Evolutionary conservation across 2,329 filamentous ascomycete species (phyloP).

Genomic region (Fusarium tjaetaba): DNA sequence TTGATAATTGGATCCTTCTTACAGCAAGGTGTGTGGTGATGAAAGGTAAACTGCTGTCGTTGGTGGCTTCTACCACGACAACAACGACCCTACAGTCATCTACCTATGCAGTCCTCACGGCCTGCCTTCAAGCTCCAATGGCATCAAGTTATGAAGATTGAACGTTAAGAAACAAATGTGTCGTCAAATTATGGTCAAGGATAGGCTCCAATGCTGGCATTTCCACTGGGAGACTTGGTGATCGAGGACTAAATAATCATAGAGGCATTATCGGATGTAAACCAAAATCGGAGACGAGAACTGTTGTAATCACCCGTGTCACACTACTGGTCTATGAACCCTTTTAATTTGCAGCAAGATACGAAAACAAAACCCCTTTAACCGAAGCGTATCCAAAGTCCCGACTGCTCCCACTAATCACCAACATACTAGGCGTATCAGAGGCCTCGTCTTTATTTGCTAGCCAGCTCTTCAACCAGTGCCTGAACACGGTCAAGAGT

Average conservation of each 20-base stretch:
- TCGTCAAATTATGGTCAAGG: no score
- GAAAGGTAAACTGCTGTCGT: not conserved
- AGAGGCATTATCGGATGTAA: not conserved
- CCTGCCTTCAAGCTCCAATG: not conserved
- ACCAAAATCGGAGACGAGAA: not conserved
- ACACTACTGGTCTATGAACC: constrained; percentile 16
- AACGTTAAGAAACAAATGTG: not conserved
- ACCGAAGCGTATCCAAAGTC: not conserved
- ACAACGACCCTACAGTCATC: not conserved
- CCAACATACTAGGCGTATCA: not conserved
- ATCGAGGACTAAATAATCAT: not conserved
- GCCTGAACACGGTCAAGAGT: constrained; percentile 82
- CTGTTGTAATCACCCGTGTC: not conserved
- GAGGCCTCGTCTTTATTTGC: constrained; percentile 26
- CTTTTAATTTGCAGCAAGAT: not conserved
- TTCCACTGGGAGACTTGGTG: not conserved
- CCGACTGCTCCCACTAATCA: not conserved
- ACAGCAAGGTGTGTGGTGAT: no score
- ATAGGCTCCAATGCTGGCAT: not conserved
- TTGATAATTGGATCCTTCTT: rapidly evolving
- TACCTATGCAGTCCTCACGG: rapidly evolving
- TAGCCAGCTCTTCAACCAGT: constrained; percentile 64
- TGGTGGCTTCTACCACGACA: no score
- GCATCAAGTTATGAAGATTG: not conserved
- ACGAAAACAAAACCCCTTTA: not conserved